Evolutionary conservation across 2,329 filamentous ascomycete species (phyloP).

Genomic region (Aureobasidium sp.): DNA sequence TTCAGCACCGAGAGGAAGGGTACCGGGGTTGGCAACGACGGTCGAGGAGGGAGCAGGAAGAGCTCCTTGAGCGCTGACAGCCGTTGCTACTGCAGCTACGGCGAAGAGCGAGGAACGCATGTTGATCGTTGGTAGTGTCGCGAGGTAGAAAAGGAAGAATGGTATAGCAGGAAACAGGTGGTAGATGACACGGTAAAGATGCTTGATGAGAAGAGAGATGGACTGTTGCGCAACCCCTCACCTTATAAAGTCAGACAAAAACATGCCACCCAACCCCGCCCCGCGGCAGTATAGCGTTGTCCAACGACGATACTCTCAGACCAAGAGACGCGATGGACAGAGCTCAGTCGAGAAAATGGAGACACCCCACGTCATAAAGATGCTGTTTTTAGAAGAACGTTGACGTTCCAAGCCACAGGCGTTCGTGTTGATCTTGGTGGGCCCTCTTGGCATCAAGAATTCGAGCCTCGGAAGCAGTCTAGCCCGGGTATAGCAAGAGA

Average conservation of each 20-base stretch:
- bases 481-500: not conserved
- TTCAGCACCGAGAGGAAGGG: constrained; percentile 21
- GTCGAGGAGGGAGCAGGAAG: constrained; percentile 5
- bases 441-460: not conserved
- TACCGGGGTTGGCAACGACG: constrained; percentile 21
- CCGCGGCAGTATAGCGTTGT: not conserved
- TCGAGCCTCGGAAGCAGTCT: not conserved
- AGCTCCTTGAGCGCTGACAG: constrained; percentile 5
- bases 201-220: not conserved
- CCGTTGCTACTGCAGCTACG: constrained; percentile 2
- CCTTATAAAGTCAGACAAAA: not conserved
- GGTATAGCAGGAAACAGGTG: not conserved
- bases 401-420: constrained; percentile 3
- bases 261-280: not conserved
- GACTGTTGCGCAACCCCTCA: not conserved
- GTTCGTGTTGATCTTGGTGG: constrained; percentile 8
- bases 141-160: not conserved
- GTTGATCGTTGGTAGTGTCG: not conserved
- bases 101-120: constrained; percentile 5
- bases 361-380: constrained; percentile 2
- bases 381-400: constrained; percentile 3
- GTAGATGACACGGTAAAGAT: no score
- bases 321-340: not conserved
- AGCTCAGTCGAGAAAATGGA: not conserved
- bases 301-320: not conserved